Evolutionary conservation across 176 grass and related monocot species (phyloP).

Genomic region (Ensete ventricosum): DNA sequence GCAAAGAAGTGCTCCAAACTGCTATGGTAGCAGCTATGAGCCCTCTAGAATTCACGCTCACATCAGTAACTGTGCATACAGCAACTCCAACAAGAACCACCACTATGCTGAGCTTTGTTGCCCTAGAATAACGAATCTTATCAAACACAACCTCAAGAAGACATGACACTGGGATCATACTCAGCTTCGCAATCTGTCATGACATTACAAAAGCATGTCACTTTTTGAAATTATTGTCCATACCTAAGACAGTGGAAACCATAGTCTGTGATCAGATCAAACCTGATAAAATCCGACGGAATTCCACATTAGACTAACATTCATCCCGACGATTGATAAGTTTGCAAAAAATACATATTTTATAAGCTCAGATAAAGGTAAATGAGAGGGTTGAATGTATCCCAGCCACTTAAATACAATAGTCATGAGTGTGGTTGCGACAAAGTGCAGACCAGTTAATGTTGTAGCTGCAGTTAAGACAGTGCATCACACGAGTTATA

Average conservation of each 20-base stretch:
- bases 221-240: not conserved
- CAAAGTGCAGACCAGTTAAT: conserved; percentile 52
- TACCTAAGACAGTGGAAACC: not conserved
- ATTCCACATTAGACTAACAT: conserved; percentile 59
- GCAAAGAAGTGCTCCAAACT: conserved; percentile 86
- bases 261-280: not conserved
- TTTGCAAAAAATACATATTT: conserved; percentile 49
- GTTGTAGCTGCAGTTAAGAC: conserved; percentile 37
- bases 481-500: not conserved
- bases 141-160: conserved; percentile 92
- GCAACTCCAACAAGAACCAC: conserved; percentile 78
- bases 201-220: not conserved
- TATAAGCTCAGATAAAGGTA: conserved; percentile 35
- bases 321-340: conserved; percentile 52
- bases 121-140: conserved; percentile 63
- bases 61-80: conserved; percentile 81
- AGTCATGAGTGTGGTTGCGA: conserved; percentile 41
- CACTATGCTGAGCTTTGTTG: conserved; percentile 88
- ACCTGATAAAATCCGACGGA: conserved; percentile 67
- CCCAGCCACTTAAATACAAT: conserved; percentile 40
- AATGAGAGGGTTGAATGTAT: conserved; percentile 42
- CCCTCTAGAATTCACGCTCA: conserved; percentile 80
- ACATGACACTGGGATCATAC: conserved; percentile 98
- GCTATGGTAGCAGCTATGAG: conserved; percentile 73
- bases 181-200: conserved; percentile 83